phyloP scores from a whole-genome alignment of 1,139 yeast genomes.

The Geotrichum histeridarum region DNA sequence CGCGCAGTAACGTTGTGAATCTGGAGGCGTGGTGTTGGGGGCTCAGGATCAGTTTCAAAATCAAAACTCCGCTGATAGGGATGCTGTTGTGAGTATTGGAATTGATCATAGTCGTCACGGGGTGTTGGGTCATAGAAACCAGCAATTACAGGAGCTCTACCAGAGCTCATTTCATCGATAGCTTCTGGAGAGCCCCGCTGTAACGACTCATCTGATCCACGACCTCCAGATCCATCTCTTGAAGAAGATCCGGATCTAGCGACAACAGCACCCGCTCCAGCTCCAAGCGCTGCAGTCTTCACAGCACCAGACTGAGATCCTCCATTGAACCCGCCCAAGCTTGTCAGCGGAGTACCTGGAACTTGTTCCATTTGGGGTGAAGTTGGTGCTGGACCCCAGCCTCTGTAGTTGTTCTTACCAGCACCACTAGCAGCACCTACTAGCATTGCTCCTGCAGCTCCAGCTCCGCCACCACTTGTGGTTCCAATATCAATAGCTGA shows the following conservation, averaged over 20 bases:
- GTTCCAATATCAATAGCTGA: not conserved
- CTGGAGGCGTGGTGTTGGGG: slow-evolving; percentile 5
- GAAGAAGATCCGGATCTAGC: slow-evolving; percentile 9
- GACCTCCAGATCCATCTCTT: not conserved
- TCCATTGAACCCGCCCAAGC: not conserved
- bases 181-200: not conserved
- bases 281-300: not conserved
- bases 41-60: not conserved
- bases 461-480: not conserved
- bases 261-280: not conserved
- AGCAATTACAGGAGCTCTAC: not conserved
- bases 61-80: not conserved
- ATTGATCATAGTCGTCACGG: not conserved
- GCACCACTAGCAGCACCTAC: slow-evolving; percentile 1
- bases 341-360: slow-evolving; percentile 1
- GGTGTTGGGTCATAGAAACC: not conserved
- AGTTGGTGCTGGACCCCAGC: slow-evolving; percentile 21
- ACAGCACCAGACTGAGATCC: not conserved
- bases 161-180: not conserved
- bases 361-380: slow-evolving; percentile 18
- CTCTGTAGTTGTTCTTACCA: slow-evolving; percentile 16
- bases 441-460: slow-evolving; percentile 3
- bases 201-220: slow-evolving; percentile 8
- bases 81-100: slow-evolving; percentile 3
- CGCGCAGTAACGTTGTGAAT: slow-evolving; percentile 15